Percentiles rank a stretch among this genome's conserved stretches.
These are phyloP conservation scores for Pseudogymnoascus sp. DNA, from an alignment of 2,329 filamentous ascomycete species.

Conservation along the genomic window DNA sequence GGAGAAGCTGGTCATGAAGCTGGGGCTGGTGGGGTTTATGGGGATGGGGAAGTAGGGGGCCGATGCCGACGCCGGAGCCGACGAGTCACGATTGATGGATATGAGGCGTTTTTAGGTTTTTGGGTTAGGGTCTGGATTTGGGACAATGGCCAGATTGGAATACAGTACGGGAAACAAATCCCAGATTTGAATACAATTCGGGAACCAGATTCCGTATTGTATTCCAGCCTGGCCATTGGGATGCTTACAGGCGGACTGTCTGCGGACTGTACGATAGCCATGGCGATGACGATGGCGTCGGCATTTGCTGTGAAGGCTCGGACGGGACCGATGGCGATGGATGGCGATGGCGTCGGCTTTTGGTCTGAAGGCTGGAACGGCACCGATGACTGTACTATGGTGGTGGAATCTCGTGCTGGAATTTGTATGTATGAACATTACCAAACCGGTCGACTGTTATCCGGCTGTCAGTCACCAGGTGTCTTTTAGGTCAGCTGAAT, in stretches of 20 bases:
- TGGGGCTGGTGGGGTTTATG: constrained; percentile 14
- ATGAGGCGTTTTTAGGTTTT: not conserved
- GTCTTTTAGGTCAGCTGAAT: not conserved
- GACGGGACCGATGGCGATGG: not conserved
- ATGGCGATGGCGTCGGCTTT: too few relatives aligned
- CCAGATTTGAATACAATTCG: not conserved
- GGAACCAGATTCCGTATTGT: too few relatives aligned
- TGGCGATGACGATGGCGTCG: not conserved
- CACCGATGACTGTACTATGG: not conserved
- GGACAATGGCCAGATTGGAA: not conserved
- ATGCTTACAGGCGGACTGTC: not conserved
- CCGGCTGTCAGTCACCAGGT: not conserved
- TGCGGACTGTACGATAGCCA: not conserved
- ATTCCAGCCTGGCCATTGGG: too few relatives aligned
- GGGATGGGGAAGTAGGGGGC: not conserved
- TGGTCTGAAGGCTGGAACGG: not conserved
- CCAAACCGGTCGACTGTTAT: not conserved
- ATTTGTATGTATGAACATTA: not conserved
- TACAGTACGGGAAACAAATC: too few relatives aligned
- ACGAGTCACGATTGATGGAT: not conserved
- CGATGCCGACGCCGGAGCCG: not conserved
- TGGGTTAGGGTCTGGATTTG: not conserved
- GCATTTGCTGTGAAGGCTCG: not conserved
- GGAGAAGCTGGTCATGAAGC: constrained; percentile 17
- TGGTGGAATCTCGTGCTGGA: not conserved